Evolutionary conservation across 306 rosid species (phyloP).

Genomic region (Hippophae rhamnoides): DNA sequence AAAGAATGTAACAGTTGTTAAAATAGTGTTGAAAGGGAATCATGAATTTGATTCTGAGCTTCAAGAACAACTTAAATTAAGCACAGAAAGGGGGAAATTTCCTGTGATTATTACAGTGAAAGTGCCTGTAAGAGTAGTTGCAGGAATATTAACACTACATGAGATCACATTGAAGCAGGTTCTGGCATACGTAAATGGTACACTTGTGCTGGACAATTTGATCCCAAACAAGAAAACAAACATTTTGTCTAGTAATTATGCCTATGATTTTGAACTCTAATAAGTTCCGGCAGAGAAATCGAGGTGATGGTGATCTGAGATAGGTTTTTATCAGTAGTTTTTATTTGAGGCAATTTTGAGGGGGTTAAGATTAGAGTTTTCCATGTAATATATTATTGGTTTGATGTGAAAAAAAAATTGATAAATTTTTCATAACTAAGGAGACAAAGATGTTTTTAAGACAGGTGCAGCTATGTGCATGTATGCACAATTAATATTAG

Average conservation of each 20-base stretch:
- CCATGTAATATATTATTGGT: too few relatives aligned
- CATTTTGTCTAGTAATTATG: conserved; percentile 14
- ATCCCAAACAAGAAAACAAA: conserved; percentile 5
- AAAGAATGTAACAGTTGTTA: conserved; percentile 10
- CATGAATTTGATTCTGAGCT: conserved; percentile 8
- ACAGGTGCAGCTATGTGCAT: too few relatives aligned
- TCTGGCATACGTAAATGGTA: conserved; percentile 10
- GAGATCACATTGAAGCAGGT: background rate
- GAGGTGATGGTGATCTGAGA: too few relatives aligned
- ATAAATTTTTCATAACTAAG: too few relatives aligned
- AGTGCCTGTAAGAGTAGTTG: conserved; percentile 6
- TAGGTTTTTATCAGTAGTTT: too few relatives aligned
- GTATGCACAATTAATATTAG: too few relatives aligned
- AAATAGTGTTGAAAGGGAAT: conserved; percentile 12
- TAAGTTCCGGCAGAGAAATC: too few relatives aligned
- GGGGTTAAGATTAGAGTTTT: too few relatives aligned
- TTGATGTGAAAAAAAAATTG: too few relatives aligned
- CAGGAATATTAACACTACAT: background rate
- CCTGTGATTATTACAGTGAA: conserved; percentile 9
- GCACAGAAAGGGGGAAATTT: conserved; percentile 10
- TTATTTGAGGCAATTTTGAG: too few relatives aligned
- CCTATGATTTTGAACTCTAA: background rate
- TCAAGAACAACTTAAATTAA: conserved; percentile 14
- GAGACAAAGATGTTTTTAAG: too few relatives aligned
- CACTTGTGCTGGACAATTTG: conserved; percentile 19